Evolutionary conservation across 768 basidiomycete species (phyloP).

Genomic region (Serendipita sp.): DNA sequence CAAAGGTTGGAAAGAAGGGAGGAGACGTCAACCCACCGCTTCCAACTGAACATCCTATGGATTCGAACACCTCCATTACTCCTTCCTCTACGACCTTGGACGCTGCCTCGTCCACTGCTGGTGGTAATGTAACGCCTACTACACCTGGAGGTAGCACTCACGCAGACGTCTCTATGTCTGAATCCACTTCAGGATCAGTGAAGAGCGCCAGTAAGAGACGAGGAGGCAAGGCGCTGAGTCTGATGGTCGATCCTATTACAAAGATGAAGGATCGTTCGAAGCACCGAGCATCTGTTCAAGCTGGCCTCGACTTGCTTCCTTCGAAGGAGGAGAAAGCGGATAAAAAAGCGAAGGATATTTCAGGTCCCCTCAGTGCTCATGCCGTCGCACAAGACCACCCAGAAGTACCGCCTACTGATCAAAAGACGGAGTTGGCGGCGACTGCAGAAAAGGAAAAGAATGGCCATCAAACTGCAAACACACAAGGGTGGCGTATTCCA

Average conservation of each 20-base stretch:
- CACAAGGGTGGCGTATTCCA: background rate
- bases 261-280: slow-evolving; percentile 1
- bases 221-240: background rate
- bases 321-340: background rate
- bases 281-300: background rate
- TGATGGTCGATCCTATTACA: background rate
- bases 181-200: background rate
- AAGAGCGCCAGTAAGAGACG: background rate
- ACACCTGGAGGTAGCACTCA: slow-evolving; percentile 8
- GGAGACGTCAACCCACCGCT: slow-evolving; percentile 21
- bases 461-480: background rate
- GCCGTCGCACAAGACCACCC: background rate
- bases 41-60: slow-evolving; percentile 22
- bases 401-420: background rate
- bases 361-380: background rate
- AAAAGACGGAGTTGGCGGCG: background rate
- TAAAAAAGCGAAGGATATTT: background rate
- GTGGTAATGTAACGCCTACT: slow-evolving; percentile 12
- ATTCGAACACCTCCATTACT: background rate
- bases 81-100: slow-evolving; percentile 7
- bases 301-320: background rate
- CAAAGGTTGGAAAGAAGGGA: slow-evolving; percentile 12
- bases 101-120: slow-evolving; percentile 10
- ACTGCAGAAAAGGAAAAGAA: background rate
- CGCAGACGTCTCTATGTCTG: background rate